These are phyloP conservation scores for Nicotiana tabacum DNA, from an alignment of 257 asterid genomes.

Conservation along the genomic window DNA sequence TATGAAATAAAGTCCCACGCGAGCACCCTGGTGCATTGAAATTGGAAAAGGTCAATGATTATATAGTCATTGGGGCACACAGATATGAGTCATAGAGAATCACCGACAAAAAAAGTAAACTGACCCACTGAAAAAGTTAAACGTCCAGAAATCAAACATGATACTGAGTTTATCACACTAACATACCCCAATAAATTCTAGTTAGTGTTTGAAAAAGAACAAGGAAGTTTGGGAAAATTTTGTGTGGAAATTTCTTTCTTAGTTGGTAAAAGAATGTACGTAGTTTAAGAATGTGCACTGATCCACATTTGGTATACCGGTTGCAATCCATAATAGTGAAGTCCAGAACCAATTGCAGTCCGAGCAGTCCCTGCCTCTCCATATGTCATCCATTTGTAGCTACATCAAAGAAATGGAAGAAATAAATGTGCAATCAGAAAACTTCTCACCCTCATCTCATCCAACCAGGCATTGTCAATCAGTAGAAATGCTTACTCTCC, in stretches of 20 bases:
- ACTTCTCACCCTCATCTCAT: neutral
- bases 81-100: neutral
- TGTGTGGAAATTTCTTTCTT: neutral
- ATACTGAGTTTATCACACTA: neutral
- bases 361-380: conserved; percentile 92
- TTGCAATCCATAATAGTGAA: conserved; percentile 55
- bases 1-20: conserved; percentile 82
- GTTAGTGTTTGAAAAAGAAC: neutral
- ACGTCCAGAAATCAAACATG: neutral
- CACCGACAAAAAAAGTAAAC: neutral
- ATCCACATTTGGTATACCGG: conserved; percentile 37
- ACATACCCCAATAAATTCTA: neutral
- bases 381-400: conserved; percentile 97
- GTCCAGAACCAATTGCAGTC: conserved; percentile 88
- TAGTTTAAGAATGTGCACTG: neutral
- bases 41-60: neutral
- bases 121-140: neutral
- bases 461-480: conserved; percentile 1
- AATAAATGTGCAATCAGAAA: neutral
- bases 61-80: neutral
- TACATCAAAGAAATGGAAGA: conserved; percentile 22
- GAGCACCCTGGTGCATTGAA: conserved; percentile 58
- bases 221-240: neutral
- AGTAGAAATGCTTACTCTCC: conserved; percentile 75
- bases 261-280: neutral